These are phyloP conservation scores for Taiwanofungus camphoratus DNA, from an alignment of 1,284 basidiomycete species.

Conservation along the genomic window DNA sequence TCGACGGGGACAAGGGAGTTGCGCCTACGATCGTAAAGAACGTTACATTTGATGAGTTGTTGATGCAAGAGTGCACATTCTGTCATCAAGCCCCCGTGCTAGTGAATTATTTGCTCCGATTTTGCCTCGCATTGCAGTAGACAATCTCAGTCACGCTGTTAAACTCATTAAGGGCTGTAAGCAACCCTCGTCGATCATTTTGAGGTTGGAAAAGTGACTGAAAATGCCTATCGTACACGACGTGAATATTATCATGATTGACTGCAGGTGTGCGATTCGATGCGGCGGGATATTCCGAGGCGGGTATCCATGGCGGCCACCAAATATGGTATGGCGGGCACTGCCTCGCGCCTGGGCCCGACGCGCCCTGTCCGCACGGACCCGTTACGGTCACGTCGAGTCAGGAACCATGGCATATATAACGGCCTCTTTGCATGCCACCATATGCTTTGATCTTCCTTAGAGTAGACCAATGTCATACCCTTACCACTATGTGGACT, in stretches of 20 bases:
- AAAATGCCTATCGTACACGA: too few species aligned
- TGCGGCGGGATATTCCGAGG: too few species aligned
- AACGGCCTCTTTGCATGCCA: not conserved
- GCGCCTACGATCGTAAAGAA: conserved; percentile 44
- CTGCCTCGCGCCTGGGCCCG: too few species aligned
- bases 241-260: too few species aligned
- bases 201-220: too few species aligned
- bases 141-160: conserved; percentile 47
- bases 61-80: conserved; percentile 45
- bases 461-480: conserved; percentile 17
- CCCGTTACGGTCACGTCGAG: not conserved
- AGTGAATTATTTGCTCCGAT: conserved; percentile 70
- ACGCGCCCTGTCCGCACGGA: not conserved
- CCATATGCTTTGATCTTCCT: not conserved
- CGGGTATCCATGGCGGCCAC: too few species aligned
- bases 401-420: not conserved
- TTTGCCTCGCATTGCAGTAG: conserved; percentile 57
- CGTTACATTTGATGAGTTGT: conserved; percentile 41
- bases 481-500: conserved; percentile 18
- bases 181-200: too few species aligned
- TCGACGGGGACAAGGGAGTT: conserved; percentile 35
- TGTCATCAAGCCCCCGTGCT: not conserved
- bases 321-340: too few species aligned
- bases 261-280: too few species aligned
- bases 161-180: conserved; percentile 46